Base-by-base conservation (phyloP, 73 alveolate genomes). In the Paramecium tetraurelia region DNA sequence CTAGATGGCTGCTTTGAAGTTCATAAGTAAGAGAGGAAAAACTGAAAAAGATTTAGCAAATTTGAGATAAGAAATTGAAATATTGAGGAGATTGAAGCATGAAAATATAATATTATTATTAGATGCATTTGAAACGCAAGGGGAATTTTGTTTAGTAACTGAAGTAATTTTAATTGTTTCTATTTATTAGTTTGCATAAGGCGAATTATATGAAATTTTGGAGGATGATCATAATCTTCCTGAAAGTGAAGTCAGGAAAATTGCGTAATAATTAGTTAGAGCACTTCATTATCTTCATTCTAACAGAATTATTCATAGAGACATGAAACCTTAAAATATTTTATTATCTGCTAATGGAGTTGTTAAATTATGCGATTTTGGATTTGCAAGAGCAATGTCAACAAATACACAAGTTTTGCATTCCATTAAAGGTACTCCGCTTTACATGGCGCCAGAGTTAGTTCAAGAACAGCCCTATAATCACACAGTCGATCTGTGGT, bases 341-440 rank as follows among this genome's bases (percentile, higher is more conserved):
- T 95, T 99, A 87, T 96, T 99, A 35, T 95, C 99, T 21, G 99
- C 99, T 29, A 96, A 97, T 76, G 99, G 99, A 46, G 97, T 96
- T 14, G 99, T 99, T 46, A 99, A 99, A 96, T 97, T 99, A 11
- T 99, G 99, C 80, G 99, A 99, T 92, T 99, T 99, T 92, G 99
- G 99, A 31, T 99, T 99, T 88, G 99, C 99, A 5, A 93, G 99
- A 69, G 99, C 99, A 10, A 96, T 99, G 97, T 97, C 99, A 48
- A 93, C 98, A 24, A 96, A 98, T 92, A 99, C 99, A 8, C 94
- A 96, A 85, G 99, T 97, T 22, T 96, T 99, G 46, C 98, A 99
- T 27, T 98, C 99, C 24, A 98, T 99, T 83, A 99, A 99, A 94
- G 99, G 99, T 43, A 99, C 99, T 35, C 99, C 99, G 2, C 94